Base-by-base conservation (phyloP, 2,329 filamentous ascomycete genomes). In the Aspergillus udagawae region DNA sequence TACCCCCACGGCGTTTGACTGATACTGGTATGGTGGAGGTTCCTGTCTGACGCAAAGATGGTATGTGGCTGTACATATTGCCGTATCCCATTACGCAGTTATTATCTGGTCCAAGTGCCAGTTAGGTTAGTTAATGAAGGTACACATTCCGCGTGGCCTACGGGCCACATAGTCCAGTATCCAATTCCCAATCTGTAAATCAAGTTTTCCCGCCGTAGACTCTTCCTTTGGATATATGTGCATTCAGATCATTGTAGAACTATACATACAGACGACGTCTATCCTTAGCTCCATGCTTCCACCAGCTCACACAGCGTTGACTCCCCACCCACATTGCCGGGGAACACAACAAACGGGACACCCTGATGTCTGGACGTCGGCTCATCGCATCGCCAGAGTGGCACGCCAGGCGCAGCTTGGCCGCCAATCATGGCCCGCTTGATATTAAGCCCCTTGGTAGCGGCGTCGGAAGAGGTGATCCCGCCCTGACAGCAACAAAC, bases 301-400 rank as follows among this genome's bases (percentile, higher is more conserved):
- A 82, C 80, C 20, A 83, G 60, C 4, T 81, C 76, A 50, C 70
- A 75, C 38, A 83, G 64, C 1, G 80, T 80, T 41, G 75, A 68
- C 21, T 79, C 75, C n/a, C 70, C 73, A 1, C 82, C 83, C 2
- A 85, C 82, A 67, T 85, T 85, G 0, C 82, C 83, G 0, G 82
- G 83, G 53, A 85, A 85, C 0, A 85, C 82, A 2, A 85, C 79
- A 64, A 83, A 85, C 0, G 82, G 81, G 10, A 85, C 68, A 1
- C 79, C 80, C 0, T 73, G 72, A 70, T 79, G 81, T 51, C 82
- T 80, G 20, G 75, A 78, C 1, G 78, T 78, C 0, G 72, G 68
- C 65, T 86, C 83, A 51, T 83, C 77, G 56, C 83, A 86, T 50
- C 79, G 72, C 84, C 83, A 86, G 0, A 86, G 72, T 0, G 83